Evolutionary conservation across 495 filamentous ascomycete species (phyloP).

Genomic region (Chaetomidium leptoderma): DNA sequence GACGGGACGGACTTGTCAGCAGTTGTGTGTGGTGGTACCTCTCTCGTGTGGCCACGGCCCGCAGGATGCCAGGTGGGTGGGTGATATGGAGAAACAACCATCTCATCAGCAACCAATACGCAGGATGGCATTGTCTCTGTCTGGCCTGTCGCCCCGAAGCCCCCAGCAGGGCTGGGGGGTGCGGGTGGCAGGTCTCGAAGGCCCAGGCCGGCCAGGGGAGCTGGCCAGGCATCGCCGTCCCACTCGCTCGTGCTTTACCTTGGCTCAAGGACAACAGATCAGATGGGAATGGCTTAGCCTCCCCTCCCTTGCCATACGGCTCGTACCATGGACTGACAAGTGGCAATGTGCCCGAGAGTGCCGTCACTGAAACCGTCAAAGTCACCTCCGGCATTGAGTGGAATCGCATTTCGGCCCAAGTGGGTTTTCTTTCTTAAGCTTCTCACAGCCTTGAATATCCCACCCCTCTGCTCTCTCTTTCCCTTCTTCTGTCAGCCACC

Average conservation of each 20-base stretch:
- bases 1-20: conserved; percentile 3
- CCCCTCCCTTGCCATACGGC: conserved; percentile 24
- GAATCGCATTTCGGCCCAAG: conserved; percentile 38
- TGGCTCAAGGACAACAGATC: conserved; percentile 30
- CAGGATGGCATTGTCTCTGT: background rate
- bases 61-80: conserved; percentile 6
- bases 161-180: conserved; percentile 18
- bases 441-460: conserved; percentile 20
- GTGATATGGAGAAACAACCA: background rate
- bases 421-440: conserved; percentile 24
- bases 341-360: conserved; percentile 35
- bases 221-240: conserved; percentile 23
- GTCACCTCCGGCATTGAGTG: conserved; percentile 24
- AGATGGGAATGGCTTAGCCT: conserved; percentile 34
- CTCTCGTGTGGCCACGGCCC: conserved; percentile 15
- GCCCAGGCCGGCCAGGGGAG: conserved; percentile 15
- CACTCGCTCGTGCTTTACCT: conserved; percentile 21
- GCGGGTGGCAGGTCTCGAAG: conserved; percentile 17
- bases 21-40: conserved; percentile 6
- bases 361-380: conserved; percentile 32
- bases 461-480: conserved; percentile 10
- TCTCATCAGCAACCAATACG: conserved; percentile 5
- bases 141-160: conserved; percentile 13
- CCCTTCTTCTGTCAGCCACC: conserved; percentile 15
- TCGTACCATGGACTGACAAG: conserved; percentile 40